phyloP scores from a whole-genome alignment of 1,284 basidiomycete species.

The Ustilago hordei region DNA sequence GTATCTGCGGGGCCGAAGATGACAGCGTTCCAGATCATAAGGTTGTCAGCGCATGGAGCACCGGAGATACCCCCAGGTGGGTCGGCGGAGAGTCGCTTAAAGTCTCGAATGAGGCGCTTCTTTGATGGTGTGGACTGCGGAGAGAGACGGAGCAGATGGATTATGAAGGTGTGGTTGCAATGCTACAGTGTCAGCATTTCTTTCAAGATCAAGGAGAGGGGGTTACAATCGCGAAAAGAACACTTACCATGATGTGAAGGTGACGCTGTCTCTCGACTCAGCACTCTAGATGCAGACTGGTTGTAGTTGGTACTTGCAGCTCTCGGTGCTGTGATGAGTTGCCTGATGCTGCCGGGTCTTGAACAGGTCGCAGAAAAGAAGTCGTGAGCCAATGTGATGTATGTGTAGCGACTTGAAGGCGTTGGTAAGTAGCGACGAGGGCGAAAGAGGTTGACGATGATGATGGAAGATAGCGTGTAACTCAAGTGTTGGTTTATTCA shows the following conservation, averaged over 20 bases:
- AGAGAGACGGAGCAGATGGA: background rate
- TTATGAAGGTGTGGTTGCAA: background rate
- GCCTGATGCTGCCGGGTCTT: background rate
- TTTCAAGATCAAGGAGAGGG: background rate
- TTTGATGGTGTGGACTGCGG: constrained; percentile 66
- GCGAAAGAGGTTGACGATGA: constrained; percentile 6
- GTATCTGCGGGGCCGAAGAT: constrained; percentile 99
- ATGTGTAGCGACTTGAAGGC: background rate
- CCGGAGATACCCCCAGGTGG: constrained; percentile 96
- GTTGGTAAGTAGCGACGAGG: background rate
- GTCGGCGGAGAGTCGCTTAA: constrained; percentile 92
- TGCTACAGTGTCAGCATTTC: too few species aligned
- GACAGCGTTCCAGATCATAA: constrained; percentile 99
- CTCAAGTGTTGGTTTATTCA: constrained; percentile 28
- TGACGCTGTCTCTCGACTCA: background rate
- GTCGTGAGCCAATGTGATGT: background rate
- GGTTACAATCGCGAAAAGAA: background rate
- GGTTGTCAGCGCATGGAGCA: constrained; percentile 95
- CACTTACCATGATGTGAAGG: constrained; percentile 20
- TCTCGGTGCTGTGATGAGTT: background rate
- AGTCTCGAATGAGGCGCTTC: constrained; percentile 71
- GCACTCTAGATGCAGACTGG: background rate
- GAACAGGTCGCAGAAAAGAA: background rate
- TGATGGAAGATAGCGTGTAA: background rate
- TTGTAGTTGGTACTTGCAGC: background rate